These are phyloP conservation scores for Casuarina glauca DNA, from an alignment of 306 rosid species.

Conservation along the genomic window DNA sequence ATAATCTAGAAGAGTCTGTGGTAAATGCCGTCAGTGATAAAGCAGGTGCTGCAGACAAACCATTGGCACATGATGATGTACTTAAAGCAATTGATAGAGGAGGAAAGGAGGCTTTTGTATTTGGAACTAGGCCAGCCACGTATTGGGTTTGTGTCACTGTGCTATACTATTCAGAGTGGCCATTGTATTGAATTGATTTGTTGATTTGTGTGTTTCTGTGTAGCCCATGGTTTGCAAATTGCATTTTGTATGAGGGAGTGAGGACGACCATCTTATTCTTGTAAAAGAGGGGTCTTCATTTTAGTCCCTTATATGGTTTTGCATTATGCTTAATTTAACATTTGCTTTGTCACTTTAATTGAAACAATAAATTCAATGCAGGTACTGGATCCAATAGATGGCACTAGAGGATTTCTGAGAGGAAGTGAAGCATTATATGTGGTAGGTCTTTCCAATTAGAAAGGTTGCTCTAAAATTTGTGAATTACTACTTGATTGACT, in stretches of 20 bases:
- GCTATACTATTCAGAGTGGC: conserved; percentile 15
- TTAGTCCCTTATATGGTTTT: conserved; percentile 13
- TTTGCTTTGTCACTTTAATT: conserved; percentile 19
- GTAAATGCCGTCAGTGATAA: conserved; percentile 47
- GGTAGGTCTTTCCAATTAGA: conserved; percentile 43
- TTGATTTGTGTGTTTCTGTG: not conserved
- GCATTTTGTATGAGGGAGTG: not conserved
- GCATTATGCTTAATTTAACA: conserved; percentile 15
- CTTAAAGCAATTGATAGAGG: conserved; percentile 87
- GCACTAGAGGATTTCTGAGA: conserved; percentile 75
- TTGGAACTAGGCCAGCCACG: conserved; percentile 75
- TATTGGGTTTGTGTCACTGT: conserved; percentile 73
- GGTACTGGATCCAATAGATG: conserved; percentile 94
- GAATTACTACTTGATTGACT: not conserved
- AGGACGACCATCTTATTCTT: conserved; percentile 2
- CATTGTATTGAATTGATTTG: conserved; percentile 1
- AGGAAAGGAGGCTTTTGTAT: conserved; percentile 58
- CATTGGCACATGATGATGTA: conserved; percentile 60
- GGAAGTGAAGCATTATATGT: conserved; percentile 65
- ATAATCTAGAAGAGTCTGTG: conserved; percentile 62
- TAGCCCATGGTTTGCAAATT: not conserved
- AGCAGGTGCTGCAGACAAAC: conserved; percentile 34
- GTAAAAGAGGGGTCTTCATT: conserved; percentile 13
- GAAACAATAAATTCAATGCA: conserved; percentile 41
- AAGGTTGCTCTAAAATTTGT: conserved; percentile 22